Percentiles rank a stretch among this genome's conserved stretches.
These are phyloP conservation scores for Lagerstroemia speciosa DNA, from an alignment of 345 rosid species.

Conservation along the genomic window DNA sequence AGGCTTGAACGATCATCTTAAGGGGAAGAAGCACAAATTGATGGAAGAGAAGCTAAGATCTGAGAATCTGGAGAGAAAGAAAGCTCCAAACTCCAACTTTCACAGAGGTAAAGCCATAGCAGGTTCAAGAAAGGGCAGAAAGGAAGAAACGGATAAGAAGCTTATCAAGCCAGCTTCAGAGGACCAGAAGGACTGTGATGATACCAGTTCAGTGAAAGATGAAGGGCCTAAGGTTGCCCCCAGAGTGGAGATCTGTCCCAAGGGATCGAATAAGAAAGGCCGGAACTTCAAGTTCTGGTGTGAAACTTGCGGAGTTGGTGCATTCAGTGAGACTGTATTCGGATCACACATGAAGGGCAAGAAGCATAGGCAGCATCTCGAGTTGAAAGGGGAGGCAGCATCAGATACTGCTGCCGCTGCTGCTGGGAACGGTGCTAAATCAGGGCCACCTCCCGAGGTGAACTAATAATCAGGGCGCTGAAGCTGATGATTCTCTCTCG, in stretches of 20 bases:
- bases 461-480: too few relatives aligned
- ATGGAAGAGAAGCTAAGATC: constrained; percentile 23
- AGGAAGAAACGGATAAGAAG: background rate
- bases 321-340: constrained; percentile 24
- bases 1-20: constrained; percentile 30
- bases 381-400: constrained; percentile 13
- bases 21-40: constrained; percentile 37
- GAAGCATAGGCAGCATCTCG: constrained; percentile 31
- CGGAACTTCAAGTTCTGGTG: constrained; percentile 40
- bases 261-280: constrained; percentile 7
- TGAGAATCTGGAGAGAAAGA: constrained; percentile 5
- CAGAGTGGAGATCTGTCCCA: background rate
- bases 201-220: background rate
- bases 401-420: background rate
- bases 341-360: constrained; percentile 42
- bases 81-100: constrained; percentile 11
- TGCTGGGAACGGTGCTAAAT: too few relatives aligned
- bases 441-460: background rate
- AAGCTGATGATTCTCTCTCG: too few relatives aligned
- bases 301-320: constrained; percentile 31
- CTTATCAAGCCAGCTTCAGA: background rate
- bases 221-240: constrained; percentile 4
- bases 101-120: background rate
- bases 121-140: background rate
- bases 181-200: background rate